Evolutionary conservation across 2,329 filamentous ascomycete species (phyloP), one percentile per base, ranked within the genome.

Genomic region (Boeremia exigua): DNA sequence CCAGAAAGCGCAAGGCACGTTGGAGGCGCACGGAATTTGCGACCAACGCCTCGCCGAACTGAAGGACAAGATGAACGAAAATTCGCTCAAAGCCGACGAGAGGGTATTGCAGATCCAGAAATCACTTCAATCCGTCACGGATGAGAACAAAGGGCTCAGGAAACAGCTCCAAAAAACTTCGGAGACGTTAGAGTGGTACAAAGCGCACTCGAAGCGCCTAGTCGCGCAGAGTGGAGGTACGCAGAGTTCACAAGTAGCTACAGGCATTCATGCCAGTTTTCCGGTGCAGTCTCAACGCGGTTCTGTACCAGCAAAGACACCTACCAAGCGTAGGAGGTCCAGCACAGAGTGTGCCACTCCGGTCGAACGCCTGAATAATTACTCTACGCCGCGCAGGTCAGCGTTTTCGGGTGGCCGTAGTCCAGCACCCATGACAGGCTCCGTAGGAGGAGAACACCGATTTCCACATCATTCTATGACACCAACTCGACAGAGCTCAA

Each of bases 291-390:
- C 32, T 4, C 37, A 39, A 15, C 37, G 38, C 12, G 34, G 37
- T 25, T 19, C 37, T n/a, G 7, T 11, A 4, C 29, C 17, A 8
- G 17, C 12, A 4, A 44, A 23, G 2, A 23, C 33, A 11, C 12
- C 29, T 2, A 6, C 29, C 10, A 56, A 56, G 28, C 54, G 54
- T 23, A 48, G 28, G n/a, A 43, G 38, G 19, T 15, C 23, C 7
- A 28, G 44, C 14, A 42, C 45, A 7, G n/a, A 10, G 53, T 47
- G 42, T 4, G 42, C 30, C 12, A n/a, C 11, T 19, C 7, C 2
- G 14, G 4, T 8, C 2, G 7, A 19, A 23, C 0, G 4, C 1
- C 14, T 3, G 9, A 19, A 40, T 8, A 3, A 17, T 3, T 6
- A 5, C 19, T 23, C 30, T 10, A 30, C 12, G 8, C 15, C 25